Percentiles rank a stretch among this genome's conserved stretches.
Evolutionary conservation across 169 alveolate genomes (phyloP).

Genomic region (Plasmodium relictum): DNA sequence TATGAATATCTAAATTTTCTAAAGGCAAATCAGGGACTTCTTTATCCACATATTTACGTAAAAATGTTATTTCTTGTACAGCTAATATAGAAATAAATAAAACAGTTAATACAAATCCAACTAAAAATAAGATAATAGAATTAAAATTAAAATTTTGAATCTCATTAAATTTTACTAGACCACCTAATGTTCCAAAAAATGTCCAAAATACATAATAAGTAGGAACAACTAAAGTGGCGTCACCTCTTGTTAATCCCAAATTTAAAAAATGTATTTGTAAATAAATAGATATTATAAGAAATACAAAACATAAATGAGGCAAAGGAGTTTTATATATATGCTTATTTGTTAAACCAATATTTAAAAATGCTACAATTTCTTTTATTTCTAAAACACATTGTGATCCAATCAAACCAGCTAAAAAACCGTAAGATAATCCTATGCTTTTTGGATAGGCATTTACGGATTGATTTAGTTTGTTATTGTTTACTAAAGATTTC

Average conservation of each 20-base stretch:
- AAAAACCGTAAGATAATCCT: conserved; percentile 87
- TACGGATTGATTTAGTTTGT: conserved; percentile 53
- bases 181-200: conserved; percentile 90
- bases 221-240: conserved; percentile 89
- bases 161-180: conserved; percentile 89
- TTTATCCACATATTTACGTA: conserved; percentile 84
- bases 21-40: conserved; percentile 84
- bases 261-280: conserved; percentile 88
- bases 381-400: conserved; percentile 90
- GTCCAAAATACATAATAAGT: conserved; percentile 90
- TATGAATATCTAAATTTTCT: conserved; percentile 81
- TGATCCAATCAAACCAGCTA: conserved; percentile 90
- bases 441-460: conserved; percentile 79
- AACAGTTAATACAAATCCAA: conserved; percentile 82
- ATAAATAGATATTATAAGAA: conserved; percentile 86
- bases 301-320: conserved; percentile 85
- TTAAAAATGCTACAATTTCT: conserved; percentile 84
- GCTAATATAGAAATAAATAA: conserved; percentile 83
- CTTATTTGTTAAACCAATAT: conserved; percentile 78
- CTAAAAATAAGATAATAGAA: conserved; percentile 79
- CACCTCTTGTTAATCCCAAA: conserved; percentile 88
- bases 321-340: conserved; percentile 81
- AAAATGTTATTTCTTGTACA: conserved; percentile 83
- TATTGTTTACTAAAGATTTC: conserved; percentile 21
- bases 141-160: conserved; percentile 84